phyloP scores from a whole-genome alignment of 176 grass and related monocot genomes.

The Alloteropsis semialata region DNA sequence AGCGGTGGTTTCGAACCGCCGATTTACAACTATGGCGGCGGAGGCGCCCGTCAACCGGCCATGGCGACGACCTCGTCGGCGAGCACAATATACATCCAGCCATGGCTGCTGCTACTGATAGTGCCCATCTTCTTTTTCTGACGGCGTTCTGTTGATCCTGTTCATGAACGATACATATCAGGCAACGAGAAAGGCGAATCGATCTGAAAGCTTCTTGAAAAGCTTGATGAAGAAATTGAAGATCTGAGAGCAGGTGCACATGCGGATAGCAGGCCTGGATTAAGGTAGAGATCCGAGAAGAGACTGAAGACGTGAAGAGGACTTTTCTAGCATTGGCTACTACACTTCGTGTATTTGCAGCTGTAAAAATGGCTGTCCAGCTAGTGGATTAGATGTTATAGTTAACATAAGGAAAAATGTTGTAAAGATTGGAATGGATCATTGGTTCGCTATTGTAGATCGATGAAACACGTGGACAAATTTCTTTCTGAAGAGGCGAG shows the following conservation, averaged over 20 bases:
- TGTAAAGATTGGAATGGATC: too few species aligned
- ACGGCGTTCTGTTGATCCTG: background rate
- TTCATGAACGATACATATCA: background rate
- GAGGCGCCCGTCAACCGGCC: background rate
- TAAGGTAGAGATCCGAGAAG: background rate
- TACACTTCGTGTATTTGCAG: background rate
- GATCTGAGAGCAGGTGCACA: background rate
- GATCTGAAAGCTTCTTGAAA: background rate
- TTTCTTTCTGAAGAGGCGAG: too few species aligned
- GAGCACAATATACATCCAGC: background rate
- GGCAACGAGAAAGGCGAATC: background rate
- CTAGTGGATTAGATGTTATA: too few species aligned
- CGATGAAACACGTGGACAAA: too few species aligned
- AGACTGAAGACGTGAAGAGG: background rate
- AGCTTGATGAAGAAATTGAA: background rate
- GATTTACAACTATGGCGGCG: constrained; percentile 24
- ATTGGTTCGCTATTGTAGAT: too few species aligned
- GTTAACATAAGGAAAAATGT: too few species aligned
- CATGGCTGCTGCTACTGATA: constrained; percentile 18
- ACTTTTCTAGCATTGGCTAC: background rate
- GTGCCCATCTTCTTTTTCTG: constrained; percentile 4
- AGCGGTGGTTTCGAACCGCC: background rate
- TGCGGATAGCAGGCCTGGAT: too few species aligned
- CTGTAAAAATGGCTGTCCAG: background rate
- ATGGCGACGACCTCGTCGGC: constrained; percentile 22